A percentile compares a stretch with the other conserved stretches of the same genome.
phyloP scores from a whole-genome alignment of 2,329 filamentous ascomycete genomes.

The Neonectria coccinea region DNA sequence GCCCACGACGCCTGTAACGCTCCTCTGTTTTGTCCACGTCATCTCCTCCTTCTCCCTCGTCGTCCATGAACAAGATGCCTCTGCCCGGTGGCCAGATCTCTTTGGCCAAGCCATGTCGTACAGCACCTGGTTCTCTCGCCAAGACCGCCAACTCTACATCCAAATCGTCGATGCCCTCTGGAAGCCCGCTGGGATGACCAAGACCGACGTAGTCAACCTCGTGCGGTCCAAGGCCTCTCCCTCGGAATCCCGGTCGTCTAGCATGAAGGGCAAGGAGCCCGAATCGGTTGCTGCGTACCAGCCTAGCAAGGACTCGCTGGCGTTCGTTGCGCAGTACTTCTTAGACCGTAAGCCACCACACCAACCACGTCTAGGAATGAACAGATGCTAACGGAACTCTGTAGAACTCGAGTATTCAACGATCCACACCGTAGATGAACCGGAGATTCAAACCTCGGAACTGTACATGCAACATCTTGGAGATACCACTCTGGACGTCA shows the following conservation, averaged over 20 bases:
- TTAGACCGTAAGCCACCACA: constrained; percentile 60
- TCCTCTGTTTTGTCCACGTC: constrained; percentile 64
- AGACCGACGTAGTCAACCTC: constrained; percentile 46
- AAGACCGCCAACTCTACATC: constrained; percentile 55
- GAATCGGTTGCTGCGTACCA: constrained; percentile 49
- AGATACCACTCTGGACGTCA: constrained; percentile 45
- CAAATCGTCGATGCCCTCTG: constrained; percentile 61
- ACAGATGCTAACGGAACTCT: constrained; percentile 7
- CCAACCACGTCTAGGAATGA: too few relatives aligned
- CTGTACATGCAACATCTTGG: constrained; percentile 57
- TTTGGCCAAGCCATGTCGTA: constrained; percentile 63
- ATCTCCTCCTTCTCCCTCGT: constrained; percentile 63
- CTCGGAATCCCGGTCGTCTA: constrained; percentile 39
- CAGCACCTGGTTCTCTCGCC: constrained; percentile 51
- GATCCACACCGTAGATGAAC: constrained; percentile 46
- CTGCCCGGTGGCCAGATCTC: constrained; percentile 52
- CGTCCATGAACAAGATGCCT: constrained; percentile 56
- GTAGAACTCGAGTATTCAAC: constrained; percentile 62
- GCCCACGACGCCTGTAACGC: constrained; percentile 55
- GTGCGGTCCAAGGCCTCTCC: constrained; percentile 38
- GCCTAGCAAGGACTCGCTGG: constrained; percentile 52
- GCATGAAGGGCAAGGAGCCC: constrained; percentile 58
- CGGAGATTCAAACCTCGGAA: constrained; percentile 54
- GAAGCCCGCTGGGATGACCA: constrained; percentile 56
- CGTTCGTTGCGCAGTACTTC: constrained; percentile 59